phyloP scores from a whole-genome alignment of 2,329 filamentous ascomycete species.

The Stromatinia cepivora region DNA sequence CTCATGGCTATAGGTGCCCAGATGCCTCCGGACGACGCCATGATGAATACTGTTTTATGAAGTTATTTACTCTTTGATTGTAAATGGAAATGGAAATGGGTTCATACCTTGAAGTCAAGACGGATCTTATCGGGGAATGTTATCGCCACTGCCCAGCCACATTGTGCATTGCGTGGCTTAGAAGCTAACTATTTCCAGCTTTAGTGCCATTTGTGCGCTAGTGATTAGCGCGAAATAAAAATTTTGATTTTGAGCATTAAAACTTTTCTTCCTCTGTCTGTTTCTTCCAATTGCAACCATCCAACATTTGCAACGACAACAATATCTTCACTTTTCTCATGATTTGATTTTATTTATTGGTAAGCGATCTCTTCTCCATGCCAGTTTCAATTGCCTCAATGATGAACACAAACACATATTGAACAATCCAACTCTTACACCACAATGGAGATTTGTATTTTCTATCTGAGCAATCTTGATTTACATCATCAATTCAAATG shows the following conservation, averaged over 20 bases:
- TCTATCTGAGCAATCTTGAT: conserved; percentile 41
- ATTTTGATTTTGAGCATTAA: conserved; percentile 18
- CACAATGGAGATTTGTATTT: conserved; percentile 41
- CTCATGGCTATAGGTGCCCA: conserved; percentile 41
- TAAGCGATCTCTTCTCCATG: conserved; percentile 26
- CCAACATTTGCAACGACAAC: background rate
- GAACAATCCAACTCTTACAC: conserved; percentile 50
- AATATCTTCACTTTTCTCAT: background rate
- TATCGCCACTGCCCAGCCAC: conserved; percentile 23
- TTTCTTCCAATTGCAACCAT: conserved; percentile 2
- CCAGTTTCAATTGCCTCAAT: conserved; percentile 35
- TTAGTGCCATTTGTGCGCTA: background rate
- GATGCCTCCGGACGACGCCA: conserved; percentile 39
- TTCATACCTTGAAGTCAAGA: conserved; percentile 1
- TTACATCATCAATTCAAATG: background rate
- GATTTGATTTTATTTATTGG: conserved; percentile 20
- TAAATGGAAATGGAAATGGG: background rate
- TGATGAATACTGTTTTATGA: conserved; percentile 25
- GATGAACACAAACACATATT: conserved; percentile 44
- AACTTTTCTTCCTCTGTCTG: background rate
- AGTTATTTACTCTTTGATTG: conserved; percentile 10
- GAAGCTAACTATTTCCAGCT: background rate
- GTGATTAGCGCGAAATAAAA: conserved; percentile 20
- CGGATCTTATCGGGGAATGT: conserved; percentile 16
- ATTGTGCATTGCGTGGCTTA: background rate